Base-by-base conservation (phyloP, 2,329 filamentous ascomycete genomes). In the Stemphylium beticola region DNA sequence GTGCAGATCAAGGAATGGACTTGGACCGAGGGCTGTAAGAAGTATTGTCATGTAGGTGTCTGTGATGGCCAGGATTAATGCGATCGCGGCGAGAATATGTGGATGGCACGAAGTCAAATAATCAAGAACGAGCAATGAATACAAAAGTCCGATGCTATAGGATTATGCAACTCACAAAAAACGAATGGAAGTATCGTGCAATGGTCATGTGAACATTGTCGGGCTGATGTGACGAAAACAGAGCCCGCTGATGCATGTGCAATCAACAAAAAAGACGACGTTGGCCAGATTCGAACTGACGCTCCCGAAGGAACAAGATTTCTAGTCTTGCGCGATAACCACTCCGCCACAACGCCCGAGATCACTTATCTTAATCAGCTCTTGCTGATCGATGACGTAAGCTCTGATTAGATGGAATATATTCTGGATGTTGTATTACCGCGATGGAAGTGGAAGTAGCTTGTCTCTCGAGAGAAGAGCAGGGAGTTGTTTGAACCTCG, bases 1-100 rank as follows among this genome's bases (percentile, higher is more conserved):
- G 7, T 29, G 3, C 14, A 36, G 7, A 22, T 32, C 3, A 26
- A 17, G 11, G 10, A 17, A 4, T 53, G 52, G 39, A 29, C 15
- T 2, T 60, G 49, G 20, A n/a, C 53, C 3, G 4, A 29, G 2
- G 61, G 61, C 1, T 64, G 61, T 7, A 49, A 42, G 14, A 64
- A 64, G 46, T 64, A 62, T 11, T 62, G 61, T 18, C 61, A 64
- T 42, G 43, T 37, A 29, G 61, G 58, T 6, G 48, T 56, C 5
- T 64, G 61, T 45, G 61, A 64, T 42, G 53, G 58, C 1, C 50
- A 53, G 50, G 34, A 26, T 20, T 39, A 34, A 46, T 20, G 37
- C 18, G 9, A n/a, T 12, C 6, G 17, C 4, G 24, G 34, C 12
- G 7, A 15, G 11, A 17, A 36, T 10, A 24, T n/a, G 14, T 17